Evolutionary conservation across 192 early-diverging fungal genomes (phyloP).

Genomic region (Backusella mclennaniae): DNA sequence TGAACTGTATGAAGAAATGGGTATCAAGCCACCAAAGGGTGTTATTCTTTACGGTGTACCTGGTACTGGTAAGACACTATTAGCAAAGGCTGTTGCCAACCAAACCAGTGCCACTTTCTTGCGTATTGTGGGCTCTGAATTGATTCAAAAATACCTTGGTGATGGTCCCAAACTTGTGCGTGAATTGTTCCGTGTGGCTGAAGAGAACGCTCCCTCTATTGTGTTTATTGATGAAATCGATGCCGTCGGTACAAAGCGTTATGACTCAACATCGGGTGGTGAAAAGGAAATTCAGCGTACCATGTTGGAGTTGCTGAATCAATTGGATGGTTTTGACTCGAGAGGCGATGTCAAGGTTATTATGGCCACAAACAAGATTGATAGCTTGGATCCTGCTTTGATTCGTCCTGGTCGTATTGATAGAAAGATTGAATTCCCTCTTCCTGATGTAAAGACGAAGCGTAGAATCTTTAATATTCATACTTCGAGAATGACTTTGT

Average conservation of each 20-base stretch:
- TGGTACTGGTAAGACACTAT: constrained; percentile 85
- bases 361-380: constrained; percentile 96
- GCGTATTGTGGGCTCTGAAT: constrained; percentile 92
- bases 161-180: constrained; percentile 96
- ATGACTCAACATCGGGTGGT: constrained; percentile 92
- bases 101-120: constrained; percentile 93
- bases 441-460: constrained; percentile 91
- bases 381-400: constrained; percentile 87
- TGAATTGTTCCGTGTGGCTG: constrained; percentile 92
- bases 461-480: constrained; percentile 96
- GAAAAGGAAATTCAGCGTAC: constrained; percentile 98
- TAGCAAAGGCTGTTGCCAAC: constrained; percentile 95
- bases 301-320: constrained; percentile 97
- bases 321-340: constrained; percentile 94
- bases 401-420: constrained; percentile 87
- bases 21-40: constrained; percentile 84
- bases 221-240: constrained; percentile 99
- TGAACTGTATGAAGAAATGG: constrained; percentile 79
- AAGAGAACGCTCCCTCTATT: constrained; percentile 97
- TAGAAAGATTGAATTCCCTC: constrained; percentile 90
- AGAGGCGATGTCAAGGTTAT: constrained; percentile 98
- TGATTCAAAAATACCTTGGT: constrained; percentile 98
- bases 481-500: constrained; percentile 95
- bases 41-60: constrained; percentile 82
- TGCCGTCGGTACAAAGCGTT: constrained; percentile 97